Evolutionary conservation across 1,139 yeast genomes (phyloP).

Genomic region (Protomyces inundatus): DNA sequence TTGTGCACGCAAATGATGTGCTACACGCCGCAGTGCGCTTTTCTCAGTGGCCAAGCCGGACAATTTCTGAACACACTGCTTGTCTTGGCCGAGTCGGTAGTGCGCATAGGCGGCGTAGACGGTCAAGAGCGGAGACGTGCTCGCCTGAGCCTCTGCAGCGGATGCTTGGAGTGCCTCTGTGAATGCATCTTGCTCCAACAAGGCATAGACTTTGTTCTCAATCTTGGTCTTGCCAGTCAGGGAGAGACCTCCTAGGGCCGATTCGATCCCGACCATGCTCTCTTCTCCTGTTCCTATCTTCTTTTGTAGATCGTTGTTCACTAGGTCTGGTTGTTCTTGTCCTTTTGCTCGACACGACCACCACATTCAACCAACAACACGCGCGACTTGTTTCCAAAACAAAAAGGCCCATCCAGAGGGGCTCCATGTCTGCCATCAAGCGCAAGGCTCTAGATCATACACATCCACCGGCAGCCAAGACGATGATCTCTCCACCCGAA

Average conservation of each 20-base stretch:
- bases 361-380: not conserved
- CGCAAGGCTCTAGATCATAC: not conserved
- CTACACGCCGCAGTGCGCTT: not conserved
- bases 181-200: conserved; percentile 10
- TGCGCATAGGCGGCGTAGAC: conserved; percentile 17
- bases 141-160: not conserved
- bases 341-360: no score
- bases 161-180: not conserved
- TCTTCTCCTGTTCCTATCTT: no score
- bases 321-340: no score
- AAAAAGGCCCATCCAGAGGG: not conserved
- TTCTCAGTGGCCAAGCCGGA: not conserved
- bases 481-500: not conserved
- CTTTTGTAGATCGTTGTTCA: no score
- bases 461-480: not conserved
- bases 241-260: not conserved
- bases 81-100: conserved; percentile 14
- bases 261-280: not conserved
- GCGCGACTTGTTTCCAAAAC: not conserved
- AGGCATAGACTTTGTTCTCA: not conserved
- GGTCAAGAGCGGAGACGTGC: not conserved
- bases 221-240: not conserved
- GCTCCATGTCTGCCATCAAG: not conserved
- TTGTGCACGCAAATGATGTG: conserved; percentile 10
- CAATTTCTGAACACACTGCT: conserved; percentile 2